These are phyloP conservation scores for Fusarium succisae DNA, from an alignment of 2,329 filamentous ascomycete species.

Conservation along the genomic window DNA sequence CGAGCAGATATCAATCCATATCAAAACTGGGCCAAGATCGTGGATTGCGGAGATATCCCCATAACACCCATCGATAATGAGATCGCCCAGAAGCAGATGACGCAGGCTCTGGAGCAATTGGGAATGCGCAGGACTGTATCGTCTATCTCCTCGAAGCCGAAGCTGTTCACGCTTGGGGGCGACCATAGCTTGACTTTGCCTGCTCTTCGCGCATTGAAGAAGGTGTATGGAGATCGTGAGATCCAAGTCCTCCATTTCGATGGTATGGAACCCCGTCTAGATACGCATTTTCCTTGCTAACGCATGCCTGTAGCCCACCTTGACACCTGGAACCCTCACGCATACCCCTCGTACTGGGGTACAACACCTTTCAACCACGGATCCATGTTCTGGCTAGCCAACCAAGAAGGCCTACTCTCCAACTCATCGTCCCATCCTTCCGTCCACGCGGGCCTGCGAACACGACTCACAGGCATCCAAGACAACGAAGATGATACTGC, in stretches of 20 bases:
- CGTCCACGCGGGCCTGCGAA: slow-evolving; percentile 85
- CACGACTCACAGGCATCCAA: slow-evolving; percentile 71
- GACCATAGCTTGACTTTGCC: slow-evolving; percentile 79
- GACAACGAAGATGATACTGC: slow-evolving; percentile 77
- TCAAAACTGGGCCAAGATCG: slow-evolving; percentile 78
- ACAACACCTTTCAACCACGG: slow-evolving; percentile 79
- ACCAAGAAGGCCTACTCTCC: slow-evolving; percentile 79
- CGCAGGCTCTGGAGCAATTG: slow-evolving; percentile 78
- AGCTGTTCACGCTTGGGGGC: slow-evolving; percentile 76
- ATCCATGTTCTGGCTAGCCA: slow-evolving; percentile 90
- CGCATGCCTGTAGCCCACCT: slow-evolving; percentile 62
- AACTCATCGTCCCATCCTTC: slow-evolving; percentile 74
- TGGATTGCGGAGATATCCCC: slow-evolving; percentile 92
- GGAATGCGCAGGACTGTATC: slow-evolving; percentile 52
- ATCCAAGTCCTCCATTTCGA: slow-evolving; percentile 81
- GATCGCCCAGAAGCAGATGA: slow-evolving; percentile 85
- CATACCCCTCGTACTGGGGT: slow-evolving; percentile 81
- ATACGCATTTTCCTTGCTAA: not conserved
- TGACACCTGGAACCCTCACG: slow-evolving; percentile 85
- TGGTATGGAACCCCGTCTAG: slow-evolving; percentile 27
- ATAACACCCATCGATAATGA: slow-evolving; percentile 87
- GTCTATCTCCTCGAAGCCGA: slow-evolving; percentile 53
- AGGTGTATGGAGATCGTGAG: slow-evolving; percentile 64
- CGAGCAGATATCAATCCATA: slow-evolving; percentile 87
- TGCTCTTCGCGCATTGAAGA: slow-evolving; percentile 71